Conservation (phyloP, 306 rosid genomes). For the Sicyos baderoa region DNA sequence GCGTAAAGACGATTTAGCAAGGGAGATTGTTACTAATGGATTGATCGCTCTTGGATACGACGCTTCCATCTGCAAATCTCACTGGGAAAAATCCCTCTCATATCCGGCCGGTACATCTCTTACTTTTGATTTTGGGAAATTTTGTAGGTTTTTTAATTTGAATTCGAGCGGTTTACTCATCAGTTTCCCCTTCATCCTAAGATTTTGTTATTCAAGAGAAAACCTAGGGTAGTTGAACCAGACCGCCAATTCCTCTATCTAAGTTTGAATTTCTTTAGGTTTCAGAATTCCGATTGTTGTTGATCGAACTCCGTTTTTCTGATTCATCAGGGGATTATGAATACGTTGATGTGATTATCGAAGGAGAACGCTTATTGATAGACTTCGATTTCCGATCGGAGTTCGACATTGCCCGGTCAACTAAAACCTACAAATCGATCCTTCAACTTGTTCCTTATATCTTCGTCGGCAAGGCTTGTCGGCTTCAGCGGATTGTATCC, state of each 20-base stretch:
- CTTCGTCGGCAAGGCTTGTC: conserved; percentile 74
- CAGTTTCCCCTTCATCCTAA: not conserved
- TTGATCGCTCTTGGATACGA: conserved; percentile 65
- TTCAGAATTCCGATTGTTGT: not conserved
- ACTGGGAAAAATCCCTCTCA: conserved; percentile 67
- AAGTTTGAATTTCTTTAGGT: conserved; percentile 1
- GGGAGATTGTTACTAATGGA: conserved; percentile 36
- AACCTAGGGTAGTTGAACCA: not conserved
- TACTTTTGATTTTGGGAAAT: not conserved
- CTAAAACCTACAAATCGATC: conserved; percentile 63
- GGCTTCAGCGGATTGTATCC: conserved; percentile 55
- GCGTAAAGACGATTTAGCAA: conserved; percentile 48
- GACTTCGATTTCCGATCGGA: conserved; percentile 88
- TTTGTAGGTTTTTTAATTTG: not conserved
- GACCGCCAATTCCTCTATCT: not conserved
- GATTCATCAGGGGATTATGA: conserved; percentile 69
- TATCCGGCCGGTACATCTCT: conserved; percentile 52
- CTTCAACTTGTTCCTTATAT: conserved; percentile 69
- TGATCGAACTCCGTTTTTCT: not conserved
- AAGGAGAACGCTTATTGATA: conserved; percentile 63
- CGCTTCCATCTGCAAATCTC: conserved; percentile 75
- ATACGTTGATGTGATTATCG: conserved; percentile 63
- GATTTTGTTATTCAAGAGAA: not conserved
- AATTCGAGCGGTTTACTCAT: not conserved
- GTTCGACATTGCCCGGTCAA: conserved; percentile 87